Conservation (phyloP, 2,329 filamentous ascomycete genomes). For the Didymosphaeria variabile region DNA sequence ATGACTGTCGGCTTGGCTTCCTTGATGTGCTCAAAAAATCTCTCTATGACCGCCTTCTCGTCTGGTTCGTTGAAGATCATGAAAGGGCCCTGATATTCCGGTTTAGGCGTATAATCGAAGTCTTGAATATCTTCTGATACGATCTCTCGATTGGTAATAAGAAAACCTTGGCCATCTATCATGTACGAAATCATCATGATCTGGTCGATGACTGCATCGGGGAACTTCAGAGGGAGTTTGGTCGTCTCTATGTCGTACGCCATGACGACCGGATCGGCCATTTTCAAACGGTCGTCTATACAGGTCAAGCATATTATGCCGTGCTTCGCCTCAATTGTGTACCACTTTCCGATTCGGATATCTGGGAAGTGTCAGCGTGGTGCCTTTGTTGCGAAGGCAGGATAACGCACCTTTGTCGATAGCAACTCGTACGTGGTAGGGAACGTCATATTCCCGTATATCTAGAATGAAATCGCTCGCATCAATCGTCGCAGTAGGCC, state of each 20-base stretch:
- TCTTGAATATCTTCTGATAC: constrained; percentile 97
- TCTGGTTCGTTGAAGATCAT: constrained; percentile 99
- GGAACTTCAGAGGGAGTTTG: constrained; percentile 95
- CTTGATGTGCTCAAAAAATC: constrained; percentile 96
- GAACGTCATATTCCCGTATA: constrained; percentile 98
- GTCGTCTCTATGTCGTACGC: constrained; percentile 99
- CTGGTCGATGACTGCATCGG: constrained; percentile 91
- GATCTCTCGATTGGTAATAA: constrained; percentile 97
- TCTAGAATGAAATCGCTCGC: constrained; percentile 98
- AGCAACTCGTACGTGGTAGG: constrained; percentile 98
- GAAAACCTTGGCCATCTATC: constrained; percentile 97
- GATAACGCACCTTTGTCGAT: constrained; percentile 80
- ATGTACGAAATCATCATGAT: constrained; percentile 99
- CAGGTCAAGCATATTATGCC: constrained; percentile 83
- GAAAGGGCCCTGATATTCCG: constrained; percentile 93
- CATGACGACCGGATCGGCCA: constrained; percentile 96
- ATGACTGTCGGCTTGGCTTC: constrained; percentile 95
- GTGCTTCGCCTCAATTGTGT: constrained; percentile 92
- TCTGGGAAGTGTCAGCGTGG: constrained; percentile 62
- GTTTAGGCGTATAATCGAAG: constrained; percentile 97
- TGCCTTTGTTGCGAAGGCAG: not conserved
- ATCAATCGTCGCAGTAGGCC: constrained; percentile 80
- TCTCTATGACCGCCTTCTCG: constrained; percentile 85
- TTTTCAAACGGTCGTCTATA: constrained; percentile 85
- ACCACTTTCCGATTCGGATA: constrained; percentile 97